A percentile compares a stretch with the other conserved stretches of the same genome.
Conservation (phyloP, 257 asterid species). For the Solanum ossicruentum region DNA sequence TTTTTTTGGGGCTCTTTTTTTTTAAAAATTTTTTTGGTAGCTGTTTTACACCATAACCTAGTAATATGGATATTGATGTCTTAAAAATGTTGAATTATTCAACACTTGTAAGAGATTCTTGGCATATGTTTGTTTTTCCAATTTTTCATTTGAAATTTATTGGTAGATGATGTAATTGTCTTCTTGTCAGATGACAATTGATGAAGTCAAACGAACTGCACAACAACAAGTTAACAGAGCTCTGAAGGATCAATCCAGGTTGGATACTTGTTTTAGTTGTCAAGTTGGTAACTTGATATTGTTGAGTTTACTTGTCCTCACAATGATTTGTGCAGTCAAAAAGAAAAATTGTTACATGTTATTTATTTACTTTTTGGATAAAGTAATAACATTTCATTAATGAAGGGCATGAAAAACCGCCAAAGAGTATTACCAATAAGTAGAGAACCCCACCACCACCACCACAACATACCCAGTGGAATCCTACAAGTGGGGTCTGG, state of each 20-base stretch:
- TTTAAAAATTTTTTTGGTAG: too few species aligned
- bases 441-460: background rate
- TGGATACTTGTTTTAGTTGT: background rate
- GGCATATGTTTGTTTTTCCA: background rate
- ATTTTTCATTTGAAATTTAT: background rate
- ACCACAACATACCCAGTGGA: too few species aligned
- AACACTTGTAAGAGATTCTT: background rate
- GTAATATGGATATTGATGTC: background rate
- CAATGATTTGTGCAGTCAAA: background rate
- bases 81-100: background rate
- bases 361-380: background rate
- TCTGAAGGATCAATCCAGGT: slow-evolving; percentile 81
- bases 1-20: too few species aligned
- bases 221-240: slow-evolving; percentile 78
- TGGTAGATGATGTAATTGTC: background rate
- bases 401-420: background rate
- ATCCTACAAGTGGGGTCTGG: too few species aligned
- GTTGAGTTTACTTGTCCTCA: background rate
- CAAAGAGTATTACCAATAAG: background rate
- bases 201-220: slow-evolving; percentile 95
- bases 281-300: background rate
- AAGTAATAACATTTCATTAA: background rate
- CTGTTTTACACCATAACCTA: background rate
- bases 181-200: slow-evolving; percentile 61
- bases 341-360: background rate